Evolutionary conservation across 1,284 basidiomycete species (phyloP).

Genomic region (Malassezia globosa): DNA sequence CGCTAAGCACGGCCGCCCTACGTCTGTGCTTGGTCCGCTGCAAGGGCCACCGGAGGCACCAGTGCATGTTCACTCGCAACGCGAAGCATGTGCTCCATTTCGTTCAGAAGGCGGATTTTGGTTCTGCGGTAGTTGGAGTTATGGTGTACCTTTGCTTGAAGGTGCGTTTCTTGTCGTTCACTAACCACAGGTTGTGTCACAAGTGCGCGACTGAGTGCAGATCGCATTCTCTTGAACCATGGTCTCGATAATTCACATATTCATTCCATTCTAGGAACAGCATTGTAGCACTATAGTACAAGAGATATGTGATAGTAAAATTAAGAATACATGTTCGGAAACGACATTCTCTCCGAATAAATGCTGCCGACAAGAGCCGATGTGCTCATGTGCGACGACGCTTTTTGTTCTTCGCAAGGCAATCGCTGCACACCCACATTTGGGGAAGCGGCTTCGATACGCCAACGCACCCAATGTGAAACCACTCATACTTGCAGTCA

Average conservation of each 20-base stretch:
- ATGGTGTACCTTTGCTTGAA: constrained; percentile 28
- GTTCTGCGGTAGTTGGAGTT: constrained; percentile 23
- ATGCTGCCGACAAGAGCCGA: too few relatives aligned
- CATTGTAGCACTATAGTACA: constrained; percentile 6
- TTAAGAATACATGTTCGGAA: too few relatives aligned
- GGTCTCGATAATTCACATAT: constrained; percentile 2
- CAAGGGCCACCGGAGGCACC: constrained; percentile 7
- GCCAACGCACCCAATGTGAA: constrained; percentile 45
- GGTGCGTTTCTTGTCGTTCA: too few relatives aligned
- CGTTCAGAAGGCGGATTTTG: constrained; percentile 15
- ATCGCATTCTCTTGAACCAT: constrained; percentile 4
- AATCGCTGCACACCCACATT: constrained; percentile 29
- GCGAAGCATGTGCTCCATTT: too few relatives aligned
- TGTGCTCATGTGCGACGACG: too few relatives aligned
- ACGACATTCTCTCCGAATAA: too few relatives aligned
- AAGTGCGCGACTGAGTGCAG: constrained; percentile 18
- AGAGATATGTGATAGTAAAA: not conserved
- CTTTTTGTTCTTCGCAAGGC: constrained; percentile 15
- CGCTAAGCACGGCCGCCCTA: not conserved
- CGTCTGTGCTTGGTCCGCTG: constrained; percentile 6
- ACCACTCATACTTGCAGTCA: constrained; percentile 45
- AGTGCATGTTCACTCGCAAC: too few relatives aligned
- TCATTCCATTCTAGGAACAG: not conserved
- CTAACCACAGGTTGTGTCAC: constrained; percentile 22
- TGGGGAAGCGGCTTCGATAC: constrained; percentile 41